Percentiles rank a stretch among this genome's conserved stretches.
Conservation (phyloP, 1,284 basidiomycete genomes). For the Moesziomyces globuligerus region DNA sequence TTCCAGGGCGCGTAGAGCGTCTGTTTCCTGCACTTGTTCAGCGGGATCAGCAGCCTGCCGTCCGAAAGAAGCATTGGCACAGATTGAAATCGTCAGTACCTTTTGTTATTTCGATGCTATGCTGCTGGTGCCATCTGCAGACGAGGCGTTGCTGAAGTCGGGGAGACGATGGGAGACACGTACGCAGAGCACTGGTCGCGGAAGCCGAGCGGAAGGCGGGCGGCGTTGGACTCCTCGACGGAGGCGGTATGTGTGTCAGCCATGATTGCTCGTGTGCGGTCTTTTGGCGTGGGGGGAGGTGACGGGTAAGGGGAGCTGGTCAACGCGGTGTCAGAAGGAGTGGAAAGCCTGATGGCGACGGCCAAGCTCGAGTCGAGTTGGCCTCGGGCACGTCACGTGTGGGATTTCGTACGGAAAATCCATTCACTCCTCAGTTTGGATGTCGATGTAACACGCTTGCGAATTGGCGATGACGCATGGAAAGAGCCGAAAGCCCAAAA, state of each 20-base stretch:
- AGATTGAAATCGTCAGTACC: no score
- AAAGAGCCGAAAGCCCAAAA: conserved; percentile 5
- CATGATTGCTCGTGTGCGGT: conserved; percentile 21
- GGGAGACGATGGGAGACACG: conserved; percentile 65
- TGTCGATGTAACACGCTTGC: neutral
- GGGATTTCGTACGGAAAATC: conserved; percentile 2
- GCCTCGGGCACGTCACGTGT: neutral
- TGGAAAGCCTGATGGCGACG: neutral
- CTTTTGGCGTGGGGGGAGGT: neutral
- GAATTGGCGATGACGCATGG: conserved; percentile 2
- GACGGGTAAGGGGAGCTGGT: neutral
- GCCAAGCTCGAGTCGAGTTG: neutral
- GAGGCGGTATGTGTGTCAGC: conserved; percentile 74
- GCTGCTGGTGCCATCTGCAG: neutral
- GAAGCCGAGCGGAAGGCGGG: conserved; percentile 82
- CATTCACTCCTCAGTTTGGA: no score
- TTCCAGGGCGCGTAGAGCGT: conserved; percentile 81
- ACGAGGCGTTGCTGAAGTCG: neutral
- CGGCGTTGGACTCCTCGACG: conserved; percentile 80
- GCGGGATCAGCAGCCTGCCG: conserved; percentile 80
- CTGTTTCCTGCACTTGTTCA: conserved; percentile 81
- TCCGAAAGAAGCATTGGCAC: neutral
- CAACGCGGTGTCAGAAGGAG: no score
- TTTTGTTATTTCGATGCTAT: no score
- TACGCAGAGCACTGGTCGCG: conserved; percentile 91